A percentile compares a stretch with the other conserved stretches of the same genome.
These are phyloP conservation scores for Boechera divaricarpa DNA, from an alignment of 345 rosid species.

Conservation along the genomic window DNA sequence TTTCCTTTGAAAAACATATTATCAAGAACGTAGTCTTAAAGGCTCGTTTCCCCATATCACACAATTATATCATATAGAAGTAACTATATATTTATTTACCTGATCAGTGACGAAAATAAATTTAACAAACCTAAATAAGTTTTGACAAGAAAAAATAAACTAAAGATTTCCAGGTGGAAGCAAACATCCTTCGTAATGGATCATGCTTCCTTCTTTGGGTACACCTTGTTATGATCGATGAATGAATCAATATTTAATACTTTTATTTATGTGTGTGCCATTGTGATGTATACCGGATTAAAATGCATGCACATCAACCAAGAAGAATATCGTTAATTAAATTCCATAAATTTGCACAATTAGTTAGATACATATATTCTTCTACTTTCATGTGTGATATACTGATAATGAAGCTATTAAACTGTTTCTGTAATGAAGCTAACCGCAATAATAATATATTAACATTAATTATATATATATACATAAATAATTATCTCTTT, in stretches of 20 bases:
- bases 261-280: slow-evolving; percentile 12
- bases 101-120: not conserved
- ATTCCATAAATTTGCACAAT: not conserved
- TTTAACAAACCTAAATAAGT: not conserved
- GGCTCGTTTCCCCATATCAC: not conserved
- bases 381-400: slow-evolving; percentile 20
- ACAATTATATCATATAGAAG: not conserved
- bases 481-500: not conserved
- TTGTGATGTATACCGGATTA: slow-evolving; percentile 16
- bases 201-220: slow-evolving; percentile 45
- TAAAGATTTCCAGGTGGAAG: slow-evolving; percentile 39
- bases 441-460: not conserved
- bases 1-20: too few relatives aligned
- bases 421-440: not conserved
- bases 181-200: slow-evolving; percentile 53
- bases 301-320: slow-evolving; percentile 41
- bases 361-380: slow-evolving; percentile 34
- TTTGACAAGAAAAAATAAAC: not conserved
- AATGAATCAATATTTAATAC: slow-evolving; percentile 25
- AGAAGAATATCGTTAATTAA: slow-evolving; percentile 32
- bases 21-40: not conserved
- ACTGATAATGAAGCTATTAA: not conserved
- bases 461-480: not conserved
- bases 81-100: not conserved
- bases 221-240: slow-evolving; percentile 45